A percentile compares a stretch with the other conserved stretches of the same genome.
Evolutionary conservation across 495 filamentous ascomycete genomes (phyloP).

Genomic region (Penicillium verhagenii): DNA sequence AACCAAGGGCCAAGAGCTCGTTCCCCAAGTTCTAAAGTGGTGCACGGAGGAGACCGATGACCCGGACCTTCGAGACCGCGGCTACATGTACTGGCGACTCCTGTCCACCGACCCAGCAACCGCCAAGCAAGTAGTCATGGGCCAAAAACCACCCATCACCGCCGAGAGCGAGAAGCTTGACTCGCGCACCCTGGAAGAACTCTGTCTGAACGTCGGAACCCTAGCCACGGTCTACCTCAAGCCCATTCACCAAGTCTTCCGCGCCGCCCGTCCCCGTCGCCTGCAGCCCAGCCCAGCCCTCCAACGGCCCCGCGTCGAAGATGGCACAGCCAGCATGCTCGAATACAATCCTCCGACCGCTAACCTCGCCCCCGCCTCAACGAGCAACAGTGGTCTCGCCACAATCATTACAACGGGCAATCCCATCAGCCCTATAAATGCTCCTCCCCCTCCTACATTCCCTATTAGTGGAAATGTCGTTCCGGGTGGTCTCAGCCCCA

Average conservation of each 20-base stretch:
- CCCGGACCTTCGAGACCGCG: conserved; percentile 90
- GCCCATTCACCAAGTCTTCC: conserved; percentile 97
- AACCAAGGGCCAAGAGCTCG: conserved; percentile 89
- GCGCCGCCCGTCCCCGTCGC: conserved; percentile 75
- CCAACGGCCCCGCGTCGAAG: conserved; percentile 61
- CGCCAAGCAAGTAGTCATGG: conserved; percentile 90
- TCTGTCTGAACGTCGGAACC: conserved; percentile 95
- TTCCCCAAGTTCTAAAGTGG: conserved; percentile 97
- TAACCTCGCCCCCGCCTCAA: conserved; percentile 18
- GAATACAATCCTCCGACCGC: conserved; percentile 29
- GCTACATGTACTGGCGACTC: conserved; percentile 99
- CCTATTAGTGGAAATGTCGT: conserved; percentile 19
- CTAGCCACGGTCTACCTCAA: conserved; percentile 97
- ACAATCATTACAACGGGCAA: conserved; percentile 25
- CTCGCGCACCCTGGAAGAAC: conserved; percentile 87
- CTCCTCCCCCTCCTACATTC: conserved; percentile 20
- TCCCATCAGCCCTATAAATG: conserved; percentile 19
- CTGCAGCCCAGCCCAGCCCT: conserved; percentile 80
- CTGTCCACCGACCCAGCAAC: conserved; percentile 89
- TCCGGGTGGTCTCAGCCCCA: conserved; percentile 18
- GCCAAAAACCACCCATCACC: conserved; percentile 93
- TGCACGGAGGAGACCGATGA: conserved; percentile 99
- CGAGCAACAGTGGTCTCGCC: conserved; percentile 29
- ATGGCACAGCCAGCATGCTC: conserved; percentile 38
- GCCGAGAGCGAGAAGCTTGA: conserved; percentile 95